Base-by-base conservation (phyloP, 73 alveolate species). In the Durusdinium trenchii region DNA sequence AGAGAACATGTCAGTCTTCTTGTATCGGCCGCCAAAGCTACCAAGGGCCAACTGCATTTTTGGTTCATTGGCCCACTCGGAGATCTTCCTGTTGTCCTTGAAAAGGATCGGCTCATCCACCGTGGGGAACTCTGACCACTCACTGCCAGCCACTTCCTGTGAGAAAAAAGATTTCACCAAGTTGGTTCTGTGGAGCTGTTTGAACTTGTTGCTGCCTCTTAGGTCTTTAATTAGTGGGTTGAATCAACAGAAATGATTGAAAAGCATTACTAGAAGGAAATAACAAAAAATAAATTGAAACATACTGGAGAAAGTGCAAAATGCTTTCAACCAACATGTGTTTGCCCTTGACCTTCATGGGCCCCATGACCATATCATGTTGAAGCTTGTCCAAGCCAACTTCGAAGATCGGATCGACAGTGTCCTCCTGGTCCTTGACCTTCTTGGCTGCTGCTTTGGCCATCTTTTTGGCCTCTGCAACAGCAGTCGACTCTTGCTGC, bases 401-500 rank as follows among this genome's bases (percentile, higher is more conserved):
- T 64, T 20, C 16, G 94, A 84, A 84, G 2, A 84, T 6, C 16
- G 94, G 54, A 16, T 75, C 78, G 30, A 52, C 35, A 35, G 73
- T n/a, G 4, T 0, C 36, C 42, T 35, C 79, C 52, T 84, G 54
- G 9, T 48, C 78, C 78, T 84, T 48, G 40, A 84, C 94, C 78
- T 51, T 47, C 79, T 84, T 47, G 50, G 94, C 94, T 50, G 94
- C 94, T 5, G 94, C 94, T n/a, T 84, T 84, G 6, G 94, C 94
- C 54, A 20, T 51, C 48, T 46, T 50, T 36, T 52, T 84, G 35
- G 61, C 94, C 35, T 51, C 71, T 7, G 73, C 50, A 2, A 84
- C 78, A 18, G 32, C 94, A 4, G 6, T 35, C 30, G 57, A 30
- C 94, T 84, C 94, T 32, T 26, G 52, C n/a, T n/a, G 54, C 78